These are phyloP conservation scores for Cordyceps cicadae DNA, from an alignment of 2,329 filamentous ascomycete species.

Conservation along the genomic window DNA sequence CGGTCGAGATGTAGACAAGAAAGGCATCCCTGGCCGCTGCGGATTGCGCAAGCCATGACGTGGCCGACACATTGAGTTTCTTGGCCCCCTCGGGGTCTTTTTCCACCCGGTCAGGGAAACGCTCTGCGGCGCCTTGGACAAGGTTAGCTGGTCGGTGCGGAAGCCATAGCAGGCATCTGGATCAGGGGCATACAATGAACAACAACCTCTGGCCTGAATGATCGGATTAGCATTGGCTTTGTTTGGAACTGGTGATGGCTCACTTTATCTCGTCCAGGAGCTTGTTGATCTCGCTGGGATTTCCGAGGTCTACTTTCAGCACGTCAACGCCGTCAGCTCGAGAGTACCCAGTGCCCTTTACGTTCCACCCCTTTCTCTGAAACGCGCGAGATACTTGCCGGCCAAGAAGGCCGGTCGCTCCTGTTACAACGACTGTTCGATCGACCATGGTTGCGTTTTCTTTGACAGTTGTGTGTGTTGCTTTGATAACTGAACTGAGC, in stretches of 20 bases:
- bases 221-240: not conserved
- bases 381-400: conserved; percentile 70
- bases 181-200: conserved; percentile 61
- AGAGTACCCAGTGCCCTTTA: conserved; percentile 65
- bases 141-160: not conserved
- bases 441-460: conserved; percentile 16
- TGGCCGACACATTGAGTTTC: conserved; percentile 66
- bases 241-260: conserved; percentile 17
- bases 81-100: conserved; percentile 67
- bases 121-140: conserved; percentile 67
- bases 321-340: conserved; percentile 63
- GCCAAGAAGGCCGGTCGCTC: conserved; percentile 76
- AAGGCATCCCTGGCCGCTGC: conserved; percentile 54
- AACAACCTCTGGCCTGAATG: conserved; percentile 60
- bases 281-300: conserved; percentile 37
- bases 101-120: conserved; percentile 80
- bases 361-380: conserved; percentile 51
- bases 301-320: conserved; percentile 48
- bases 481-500: not conserved
- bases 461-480: not conserved
- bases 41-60: conserved; percentile 55
- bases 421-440: conserved; percentile 63
- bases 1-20: conserved; percentile 72
- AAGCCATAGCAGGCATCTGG: too few relatives aligned
- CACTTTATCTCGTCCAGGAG: conserved; percentile 48